Evolutionary conservation across 345 rosid genomes (phyloP), one percentile per base, ranked within the genome.

Genomic region (Bruguiera gymnorhiza): DNA sequence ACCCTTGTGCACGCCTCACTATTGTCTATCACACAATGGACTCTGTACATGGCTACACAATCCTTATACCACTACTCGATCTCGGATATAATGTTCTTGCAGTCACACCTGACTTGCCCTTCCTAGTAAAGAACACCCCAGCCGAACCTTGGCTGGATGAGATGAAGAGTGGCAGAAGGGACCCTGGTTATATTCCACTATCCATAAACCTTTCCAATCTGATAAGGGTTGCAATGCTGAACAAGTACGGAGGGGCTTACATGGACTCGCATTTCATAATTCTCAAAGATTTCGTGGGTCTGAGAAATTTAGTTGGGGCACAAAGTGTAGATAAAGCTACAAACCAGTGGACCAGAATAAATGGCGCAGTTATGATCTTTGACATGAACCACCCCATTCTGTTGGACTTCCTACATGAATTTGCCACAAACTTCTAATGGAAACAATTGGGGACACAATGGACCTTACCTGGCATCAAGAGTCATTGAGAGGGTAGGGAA

Each of bases 401-500:
- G 10, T 8, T 51, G 18, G 21, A 62, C 6, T 61, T 70, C 34
- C 21, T 21, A 6, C 34, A 32, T 10, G 73, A 70, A 32, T 60
- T 70, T 9, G 43, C 66, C 15, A 18, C 24, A 9, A 48, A 48
- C 73, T 15, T 60, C 21, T 21, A 23, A 70, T 21, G 52, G 60
- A 23, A 60, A 70, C 58, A 70, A 55, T 61, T 21, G 56, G 73
- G 65, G 66, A 27, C 30, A 70, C 58, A 62, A 61, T 16, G 60
- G 66, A 43, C 73, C 67, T 27, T 31, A 50, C 8, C 43, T 61
- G n/a, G 27, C 61, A 23, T 60, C 73, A 8, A 51, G 66, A 50
- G 73, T 61, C 27, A 6, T 31, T 16, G 19, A 50, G 58, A 70
- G 60, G 59, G 48, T 70, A 13, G 48, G 31, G 11, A 29, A 26